Base-by-base conservation (phyloP, 2,329 filamentous ascomycete genomes). In the Aspergillus glaucus region DNA sequence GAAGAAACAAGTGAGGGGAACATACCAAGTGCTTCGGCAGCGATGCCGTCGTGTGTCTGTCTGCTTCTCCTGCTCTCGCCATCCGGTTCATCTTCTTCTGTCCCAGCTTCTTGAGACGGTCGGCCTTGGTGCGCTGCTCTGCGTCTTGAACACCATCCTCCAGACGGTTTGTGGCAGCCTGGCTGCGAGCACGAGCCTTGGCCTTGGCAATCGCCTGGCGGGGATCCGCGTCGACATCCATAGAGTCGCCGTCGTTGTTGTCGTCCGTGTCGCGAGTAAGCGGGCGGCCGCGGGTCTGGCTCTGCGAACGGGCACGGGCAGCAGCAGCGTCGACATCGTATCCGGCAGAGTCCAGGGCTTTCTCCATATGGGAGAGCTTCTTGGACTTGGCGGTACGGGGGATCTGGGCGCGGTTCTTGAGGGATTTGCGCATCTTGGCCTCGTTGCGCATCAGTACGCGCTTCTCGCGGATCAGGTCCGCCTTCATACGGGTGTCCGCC, bases 61-160 rank as follows among this genome's bases (percentile, higher is more conserved):
- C 93, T 53, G 86, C 91, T 77, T 98, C 93, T 78, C 93, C 93
- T 79, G 94, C 88, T 70, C 91, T 85, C 41, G 93, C 93, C 86
- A 94, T 93, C 57, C 92, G 83, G 78, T 98, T 98, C 90, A 94
- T 96, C 82, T 90, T 92, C 80, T 92, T 90, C 84, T 98, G 94
- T 62, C 85, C 80, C 67, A 98, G 75, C 80, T 95, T 97, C 66
- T 84, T 80, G 67, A 94, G 77, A 63, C 86, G 84, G 71, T 95
- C 91, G 34, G 88, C 90, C 80, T 92, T 94, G 51, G 77, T 79
- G 57, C 87, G 81, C 44, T 80, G 75, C 47, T 67, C 71, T 55
- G 82, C 80, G 64, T 87, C 81, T 50, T 78, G 79, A 39, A 97
- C 85, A 63, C 73, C 73, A 52, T 74, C 72, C 14, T 64, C 62